Evolutionary conservation across 768 basidiomycete species (phyloP), one percentile per base, ranked within the genome.

Genomic region (Russula sp.): DNA sequence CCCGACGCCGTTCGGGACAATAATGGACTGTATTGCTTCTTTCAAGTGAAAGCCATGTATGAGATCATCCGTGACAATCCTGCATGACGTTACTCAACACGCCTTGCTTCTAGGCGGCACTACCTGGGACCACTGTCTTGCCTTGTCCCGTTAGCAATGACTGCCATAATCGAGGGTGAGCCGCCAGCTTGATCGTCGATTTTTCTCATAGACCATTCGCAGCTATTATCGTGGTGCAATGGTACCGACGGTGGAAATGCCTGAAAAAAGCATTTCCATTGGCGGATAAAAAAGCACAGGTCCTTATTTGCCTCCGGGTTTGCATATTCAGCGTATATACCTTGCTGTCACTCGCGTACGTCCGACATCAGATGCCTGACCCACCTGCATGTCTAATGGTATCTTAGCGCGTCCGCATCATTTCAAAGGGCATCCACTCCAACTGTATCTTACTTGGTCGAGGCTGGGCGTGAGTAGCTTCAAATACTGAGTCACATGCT

Each of bases 11-110:
- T 76, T 20, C 63, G 66, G 36, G 68, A 69, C 3, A 59, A 70
- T 48, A 83, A 81, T 68, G 78, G 79, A 36, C 65, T 84, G 47
- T 83, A 83, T 70, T 84, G 83, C 66, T 74, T 75, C 16, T 67
- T 76, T n/a, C 64, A 68, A 22, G 62, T 65, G 10, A 64, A 68
- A 41, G 64, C 67, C 48, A 69, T 76, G 82, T 83, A 60, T 58
- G 80, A 70, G 42, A 32, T 39, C 22, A 48, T 53, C 18, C 13
- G 35, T 41, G 25, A 6, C 25, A 13, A 2, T 29, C 43, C 41
- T 43, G 45, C 29, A 50, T 34, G 32, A 49, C 13, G 56, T 38
- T 10, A 46, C n/a, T 14, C 14, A 34, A 49, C 16, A 13, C 16
- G 1, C 10, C 7, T 45, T 49, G 58, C 35, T 73, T 70, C 53